phyloP scores from a whole-genome alignment of 805 yeast species.

The Brettanomyces custersianus region DNA sequence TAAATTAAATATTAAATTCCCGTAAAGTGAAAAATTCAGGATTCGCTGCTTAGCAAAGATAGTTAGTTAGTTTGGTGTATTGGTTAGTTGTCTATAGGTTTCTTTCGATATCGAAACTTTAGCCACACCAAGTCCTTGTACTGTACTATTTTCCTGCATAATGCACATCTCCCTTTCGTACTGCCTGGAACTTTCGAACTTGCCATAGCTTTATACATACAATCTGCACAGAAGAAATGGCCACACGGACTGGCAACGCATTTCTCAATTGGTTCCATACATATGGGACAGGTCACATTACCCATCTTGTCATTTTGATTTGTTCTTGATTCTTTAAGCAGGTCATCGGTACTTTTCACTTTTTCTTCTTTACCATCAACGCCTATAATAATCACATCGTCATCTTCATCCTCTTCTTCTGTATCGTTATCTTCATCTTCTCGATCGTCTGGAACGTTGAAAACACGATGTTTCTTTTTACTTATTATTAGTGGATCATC shows the following conservation, averaged over 20 bases:
- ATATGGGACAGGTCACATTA: conserved; percentile 41
- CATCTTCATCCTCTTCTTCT: conserved; percentile 16
- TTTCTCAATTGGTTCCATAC: conserved; percentile 42
- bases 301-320: conserved; percentile 22
- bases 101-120: conserved; percentile 12
- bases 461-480: no score
- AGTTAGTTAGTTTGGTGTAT: no score
- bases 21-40: no score
- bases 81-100: no score
- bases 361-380: conserved; percentile 27
- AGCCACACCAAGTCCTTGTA: conserved; percentile 25
- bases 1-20: no score
- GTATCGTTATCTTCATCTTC: background rate
- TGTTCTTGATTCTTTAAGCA: conserved; percentile 15
- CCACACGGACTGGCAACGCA: conserved; percentile 49
- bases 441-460: background rate
- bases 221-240: conserved; percentile 45
- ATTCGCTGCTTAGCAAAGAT: no score
- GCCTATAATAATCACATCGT: conserved; percentile 23
- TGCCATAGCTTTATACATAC: conserved; percentile 41
- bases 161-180: conserved; percentile 23
- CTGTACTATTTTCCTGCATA: conserved; percentile 23
- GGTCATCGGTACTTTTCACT: conserved; percentile 28
- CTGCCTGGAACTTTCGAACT: conserved; percentile 28
- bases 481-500: no score